Conservation (phyloP, 805 yeast species). For the Barnettozyma sucrosica region DNA sequence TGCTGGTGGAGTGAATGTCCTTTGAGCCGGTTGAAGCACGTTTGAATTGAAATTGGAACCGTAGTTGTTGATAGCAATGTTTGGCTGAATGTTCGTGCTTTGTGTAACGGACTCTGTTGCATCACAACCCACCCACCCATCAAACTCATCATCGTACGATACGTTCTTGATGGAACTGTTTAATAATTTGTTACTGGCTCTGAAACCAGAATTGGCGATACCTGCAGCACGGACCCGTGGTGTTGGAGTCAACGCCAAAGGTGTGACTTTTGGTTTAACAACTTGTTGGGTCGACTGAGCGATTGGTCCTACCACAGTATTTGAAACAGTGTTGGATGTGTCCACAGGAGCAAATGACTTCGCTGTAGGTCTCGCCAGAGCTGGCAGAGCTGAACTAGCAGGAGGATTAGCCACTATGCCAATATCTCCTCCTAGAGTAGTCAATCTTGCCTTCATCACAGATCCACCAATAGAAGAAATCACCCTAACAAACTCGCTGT, state of each 20-base stretch:
- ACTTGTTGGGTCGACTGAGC: background rate
- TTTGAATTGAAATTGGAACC: background rate
- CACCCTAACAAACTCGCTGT: conserved; percentile 32
- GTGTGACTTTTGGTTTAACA: conserved; percentile 16
- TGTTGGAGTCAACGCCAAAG: conserved; percentile 18
- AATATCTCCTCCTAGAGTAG: background rate
- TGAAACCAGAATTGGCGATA: background rate
- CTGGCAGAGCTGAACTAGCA: background rate
- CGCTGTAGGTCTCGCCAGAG: conserved; percentile 13
- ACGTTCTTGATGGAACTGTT: conserved; percentile 4
- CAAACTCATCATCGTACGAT: conserved; percentile 18
- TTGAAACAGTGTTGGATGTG: conserved; percentile 4
- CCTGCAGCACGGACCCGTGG: conserved; percentile 1
- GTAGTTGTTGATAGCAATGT: background rate
- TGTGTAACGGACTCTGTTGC: background rate
- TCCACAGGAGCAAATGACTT: conserved; percentile 13
- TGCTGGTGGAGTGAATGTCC: conserved; percentile 7
- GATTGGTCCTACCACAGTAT: conserved; percentile 5
- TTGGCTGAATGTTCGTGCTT: background rate
- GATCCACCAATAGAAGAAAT: conserved; percentile 20
- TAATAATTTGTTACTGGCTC: conserved; percentile 1
- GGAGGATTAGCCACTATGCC: background rate
- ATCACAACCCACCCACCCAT: conserved; percentile 24
- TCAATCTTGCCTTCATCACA: conserved; percentile 1
- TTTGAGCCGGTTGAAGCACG: conserved; percentile 9